A percentile compares a stretch with the other conserved stretches of the same genome.
Conservation (phyloP, 257 asterid genomes). For the Salvia rosmarinus region DNA sequence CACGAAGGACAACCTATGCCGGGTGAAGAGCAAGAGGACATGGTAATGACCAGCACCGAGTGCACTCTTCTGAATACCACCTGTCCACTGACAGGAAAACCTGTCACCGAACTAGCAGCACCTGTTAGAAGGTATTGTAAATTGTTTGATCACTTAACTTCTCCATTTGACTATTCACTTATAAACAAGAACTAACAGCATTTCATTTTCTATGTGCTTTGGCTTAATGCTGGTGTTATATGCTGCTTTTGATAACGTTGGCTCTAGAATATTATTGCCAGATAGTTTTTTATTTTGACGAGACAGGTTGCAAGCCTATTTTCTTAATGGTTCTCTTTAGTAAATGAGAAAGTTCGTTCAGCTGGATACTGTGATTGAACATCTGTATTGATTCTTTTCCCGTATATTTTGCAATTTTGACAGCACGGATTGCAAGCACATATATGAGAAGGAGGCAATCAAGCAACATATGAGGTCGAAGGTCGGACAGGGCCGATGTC, state of each 20-base stretch:
- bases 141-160: conserved; percentile 15
- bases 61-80: conserved; percentile 60
- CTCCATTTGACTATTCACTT: conserved; percentile 12
- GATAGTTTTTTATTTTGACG: neutral
- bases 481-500: conserved; percentile 54
- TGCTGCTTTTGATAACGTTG: neutral
- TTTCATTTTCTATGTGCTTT: conserved; percentile 1
- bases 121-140: conserved; percentile 80
- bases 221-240: conserved; percentile 3
- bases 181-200: conserved; percentile 4
- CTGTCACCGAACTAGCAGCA: conserved; percentile 67
- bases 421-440: conserved; percentile 95
- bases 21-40: conserved; percentile 97
- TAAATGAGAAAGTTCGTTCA: conserved; percentile 10
- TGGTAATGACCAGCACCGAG: conserved; percentile 84
- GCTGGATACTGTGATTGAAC: neutral
- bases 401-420: conserved; percentile 22
- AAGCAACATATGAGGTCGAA: conserved; percentile 57
- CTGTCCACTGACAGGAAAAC: conserved; percentile 88
- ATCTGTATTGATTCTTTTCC: neutral
- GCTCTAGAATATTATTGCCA: neutral
- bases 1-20: conserved; percentile 94
- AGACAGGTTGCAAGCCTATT: neutral
- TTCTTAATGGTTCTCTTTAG: neutral
- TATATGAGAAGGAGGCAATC: conserved; percentile 69